These are phyloP conservation scores for Yamadazyma triangularis DNA, from an alignment of 1,139 yeast species.

Conservation along the genomic window DNA sequence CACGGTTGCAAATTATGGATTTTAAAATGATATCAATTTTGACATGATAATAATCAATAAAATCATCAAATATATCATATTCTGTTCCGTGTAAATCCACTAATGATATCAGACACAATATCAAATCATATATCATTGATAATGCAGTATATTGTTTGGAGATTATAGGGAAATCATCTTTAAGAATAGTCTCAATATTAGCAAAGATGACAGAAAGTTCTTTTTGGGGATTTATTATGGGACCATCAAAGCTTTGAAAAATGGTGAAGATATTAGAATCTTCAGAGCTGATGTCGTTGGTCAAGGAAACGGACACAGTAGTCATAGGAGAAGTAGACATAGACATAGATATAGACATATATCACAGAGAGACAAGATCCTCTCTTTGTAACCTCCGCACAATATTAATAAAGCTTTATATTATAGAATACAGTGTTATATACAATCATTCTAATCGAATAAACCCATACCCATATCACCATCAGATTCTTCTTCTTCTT, in stretches of 20 bases:
- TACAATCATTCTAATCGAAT: slow-evolving; percentile 51
- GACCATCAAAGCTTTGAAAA: slow-evolving; percentile 8
- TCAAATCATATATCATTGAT: slow-evolving; percentile 8
- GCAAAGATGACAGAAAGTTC: slow-evolving; percentile 16
- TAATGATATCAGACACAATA: slow-evolving; percentile 9
- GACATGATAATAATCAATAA: slow-evolving; percentile 7
- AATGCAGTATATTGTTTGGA: slow-evolving; percentile 2
- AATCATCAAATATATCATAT: slow-evolving; percentile 4
- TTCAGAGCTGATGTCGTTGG: slow-evolving; percentile 9
- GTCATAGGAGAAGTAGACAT: neutral
- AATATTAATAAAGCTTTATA: slow-evolving; percentile 1
- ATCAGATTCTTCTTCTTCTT: slow-evolving; percentile 68
- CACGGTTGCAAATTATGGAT: slow-evolving; percentile 4
- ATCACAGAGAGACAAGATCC: neutral
- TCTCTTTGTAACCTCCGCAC: neutral
- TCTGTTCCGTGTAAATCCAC: slow-evolving; percentile 7
- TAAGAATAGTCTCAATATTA: slow-evolving; percentile 12
- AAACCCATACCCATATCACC: slow-evolving; percentile 95
- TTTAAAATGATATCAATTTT: slow-evolving; percentile 3
- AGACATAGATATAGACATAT: too few species aligned
- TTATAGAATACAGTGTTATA: slow-evolving; percentile 8
- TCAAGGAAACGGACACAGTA: neutral
- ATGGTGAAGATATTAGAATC: slow-evolving; percentile 12
- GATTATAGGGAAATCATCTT: slow-evolving; percentile 7
- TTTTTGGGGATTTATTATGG: slow-evolving; percentile 8